Conservation (phyloP, 1,139 yeast genomes). For the Wickerhamomyces sp. region DNA sequence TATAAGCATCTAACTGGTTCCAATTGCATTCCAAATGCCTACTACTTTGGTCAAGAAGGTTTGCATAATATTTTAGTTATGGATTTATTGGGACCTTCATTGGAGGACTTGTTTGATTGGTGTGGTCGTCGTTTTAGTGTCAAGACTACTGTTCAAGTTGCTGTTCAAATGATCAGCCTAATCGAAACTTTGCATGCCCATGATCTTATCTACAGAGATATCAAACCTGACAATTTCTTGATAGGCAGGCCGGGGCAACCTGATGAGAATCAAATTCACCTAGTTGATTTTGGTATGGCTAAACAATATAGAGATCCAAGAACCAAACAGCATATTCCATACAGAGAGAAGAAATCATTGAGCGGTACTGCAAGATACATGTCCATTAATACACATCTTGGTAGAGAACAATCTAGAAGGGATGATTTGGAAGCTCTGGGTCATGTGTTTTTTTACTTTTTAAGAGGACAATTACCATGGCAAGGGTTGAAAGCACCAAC, state of each 20-base stretch:
- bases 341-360: conserved; percentile 88
- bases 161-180: conserved; percentile 86
- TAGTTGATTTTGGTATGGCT: conserved; percentile 95
- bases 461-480: conserved; percentile 96
- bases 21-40: conserved; percentile 89
- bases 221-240: conserved; percentile 92
- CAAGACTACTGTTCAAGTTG: conserved; percentile 86
- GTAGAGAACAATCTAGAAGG: conserved; percentile 92
- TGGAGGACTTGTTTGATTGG: conserved; percentile 97
- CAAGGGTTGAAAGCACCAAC: conserved; percentile 98
- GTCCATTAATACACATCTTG: conserved; percentile 96
- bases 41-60: conserved; percentile 97
- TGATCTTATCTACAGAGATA: conserved; percentile 88
- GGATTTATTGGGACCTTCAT: conserved; percentile 90
- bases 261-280: conserved; percentile 55
- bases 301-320: conserved; percentile 95
- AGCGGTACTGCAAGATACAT: conserved; percentile 97
- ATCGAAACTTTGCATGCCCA: conserved; percentile 87
- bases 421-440: conserved; percentile 96
- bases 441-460: conserved; percentile 89
- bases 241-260: conserved; percentile 80
- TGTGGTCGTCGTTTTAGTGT: conserved; percentile 87
- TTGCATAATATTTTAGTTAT: conserved; percentile 90
- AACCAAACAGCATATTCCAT: conserved; percentile 93
- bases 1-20: conserved; percentile 81